These are phyloP conservation scores for Ceriops decandra DNA, from an alignment of 345 rosid genomes.

Conservation along the genomic window DNA sequence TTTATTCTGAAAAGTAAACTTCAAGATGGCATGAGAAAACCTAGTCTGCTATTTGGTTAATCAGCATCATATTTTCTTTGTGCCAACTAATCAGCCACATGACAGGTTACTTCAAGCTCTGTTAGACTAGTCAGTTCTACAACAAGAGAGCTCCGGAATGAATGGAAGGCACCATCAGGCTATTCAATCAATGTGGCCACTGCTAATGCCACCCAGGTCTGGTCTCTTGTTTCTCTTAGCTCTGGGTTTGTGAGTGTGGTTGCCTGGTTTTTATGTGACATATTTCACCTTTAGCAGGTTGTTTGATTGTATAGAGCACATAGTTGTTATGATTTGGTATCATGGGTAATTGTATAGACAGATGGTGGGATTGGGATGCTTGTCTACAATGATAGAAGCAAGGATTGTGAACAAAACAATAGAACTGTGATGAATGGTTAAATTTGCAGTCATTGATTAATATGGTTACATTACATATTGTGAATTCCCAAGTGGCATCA, in stretches of 20 bases:
- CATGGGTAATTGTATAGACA: no score
- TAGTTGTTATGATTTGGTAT: no score
- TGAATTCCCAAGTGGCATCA: no score
- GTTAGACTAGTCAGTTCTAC: constrained; percentile 75
- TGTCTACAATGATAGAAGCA: no score
- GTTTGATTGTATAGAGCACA: no score
- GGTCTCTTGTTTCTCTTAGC: constrained; percentile 2
- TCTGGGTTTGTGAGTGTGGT: neutral
- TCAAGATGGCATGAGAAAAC: neutral
- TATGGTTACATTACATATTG: no score
- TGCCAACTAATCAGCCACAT: constrained; percentile 13
- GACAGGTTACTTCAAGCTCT: constrained; percentile 84
- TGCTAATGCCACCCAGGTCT: constrained; percentile 90
- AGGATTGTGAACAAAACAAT: no score
- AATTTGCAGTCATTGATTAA: no score
- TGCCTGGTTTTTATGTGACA: constrained; percentile 6
- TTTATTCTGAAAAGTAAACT: no score
- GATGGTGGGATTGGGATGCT: no score
- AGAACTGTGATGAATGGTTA: no score
- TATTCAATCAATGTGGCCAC: constrained; percentile 87
- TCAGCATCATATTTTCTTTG: constrained; percentile 4
- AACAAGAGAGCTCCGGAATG: constrained; percentile 62
- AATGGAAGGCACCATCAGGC: constrained; percentile 78
- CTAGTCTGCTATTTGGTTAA: neutral
- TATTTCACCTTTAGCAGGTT: no score